These are phyloP conservation scores for Dinochytrium kinnereticum DNA, from an alignment of 371 early-diverging fungal species.

Conservation along the genomic window DNA sequence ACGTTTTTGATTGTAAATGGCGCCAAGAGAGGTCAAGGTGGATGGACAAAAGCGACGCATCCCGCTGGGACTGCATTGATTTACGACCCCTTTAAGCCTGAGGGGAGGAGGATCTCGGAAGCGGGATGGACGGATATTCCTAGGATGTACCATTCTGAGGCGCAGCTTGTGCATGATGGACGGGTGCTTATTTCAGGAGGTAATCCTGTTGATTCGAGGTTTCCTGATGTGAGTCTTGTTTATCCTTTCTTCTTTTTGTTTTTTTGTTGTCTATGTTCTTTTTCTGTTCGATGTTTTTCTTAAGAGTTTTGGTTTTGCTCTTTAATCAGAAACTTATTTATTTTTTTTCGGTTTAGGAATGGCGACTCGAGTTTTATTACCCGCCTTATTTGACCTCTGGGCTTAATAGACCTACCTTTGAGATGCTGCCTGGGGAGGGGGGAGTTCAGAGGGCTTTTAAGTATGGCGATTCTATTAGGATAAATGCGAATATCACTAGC, in stretches of 20 bases:
- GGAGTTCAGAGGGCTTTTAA: too few relatives aligned
- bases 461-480: too few relatives aligned
- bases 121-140: slow-evolving; percentile 61
- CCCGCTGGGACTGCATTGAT: slow-evolving; percentile 64
- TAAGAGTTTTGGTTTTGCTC: not conserved
- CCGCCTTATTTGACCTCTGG: slow-evolving; percentile 4
- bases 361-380: not conserved
- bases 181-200: slow-evolving; percentile 56
- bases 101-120: slow-evolving; percentile 38
- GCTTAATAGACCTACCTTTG: not conserved
- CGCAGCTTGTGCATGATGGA: slow-evolving; percentile 49
- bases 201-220: slow-evolving; percentile 35
- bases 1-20: slow-evolving; percentile 66
- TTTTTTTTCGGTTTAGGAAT: too few relatives aligned
- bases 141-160: slow-evolving; percentile 73
- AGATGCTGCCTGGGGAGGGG: not conserved
- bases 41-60: slow-evolving; percentile 44
- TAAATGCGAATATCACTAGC: too few relatives aligned
- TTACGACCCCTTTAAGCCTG: slow-evolving; percentile 56
- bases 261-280: too few relatives aligned
- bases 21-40: slow-evolving; percentile 64
- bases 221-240: not conserved
- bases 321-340: not conserved
- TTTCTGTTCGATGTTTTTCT: too few relatives aligned
- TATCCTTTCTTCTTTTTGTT: too few relatives aligned